These are phyloP conservation scores for Annulohypoxylon moriforme DNA, from an alignment of 495 filamentous ascomycete genomes.

Conservation along the genomic window DNA sequence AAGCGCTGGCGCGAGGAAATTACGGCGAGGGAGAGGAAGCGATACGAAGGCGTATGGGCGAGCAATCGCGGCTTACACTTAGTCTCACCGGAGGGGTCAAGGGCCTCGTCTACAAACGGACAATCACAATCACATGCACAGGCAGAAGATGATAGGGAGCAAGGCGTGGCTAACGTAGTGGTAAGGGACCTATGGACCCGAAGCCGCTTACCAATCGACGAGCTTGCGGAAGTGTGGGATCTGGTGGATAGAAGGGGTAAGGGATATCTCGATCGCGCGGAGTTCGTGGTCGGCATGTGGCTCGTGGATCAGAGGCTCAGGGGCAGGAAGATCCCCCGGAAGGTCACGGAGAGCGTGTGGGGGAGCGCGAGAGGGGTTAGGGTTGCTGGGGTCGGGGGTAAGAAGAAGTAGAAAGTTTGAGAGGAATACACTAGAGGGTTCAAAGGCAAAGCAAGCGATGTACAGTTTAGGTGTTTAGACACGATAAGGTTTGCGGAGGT, in stretches of 20 bases:
- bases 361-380: constrained; percentile 75
- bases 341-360: constrained; percentile 88
- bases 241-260: constrained; percentile 75
- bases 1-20: constrained; percentile 85
- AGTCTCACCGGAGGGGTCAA: constrained; percentile 2
- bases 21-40: constrained; percentile 79
- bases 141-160: constrained; percentile 37
- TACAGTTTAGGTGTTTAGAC: constrained; percentile 1
- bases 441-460: neutral
- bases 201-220: constrained; percentile 72
- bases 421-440: neutral
- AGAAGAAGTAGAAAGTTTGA: constrained; percentile 24
- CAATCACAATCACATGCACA: neutral
- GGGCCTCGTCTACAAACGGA: neutral
- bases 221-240: constrained; percentile 85
- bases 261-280: constrained; percentile 74
- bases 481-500: neutral
- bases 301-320: constrained; percentile 89
- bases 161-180: constrained; percentile 79
- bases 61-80: constrained; percentile 83
- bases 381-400: constrained; percentile 28
- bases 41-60: constrained; percentile 98
- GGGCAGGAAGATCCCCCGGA: constrained; percentile 85
- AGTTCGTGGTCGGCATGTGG: constrained; percentile 98
- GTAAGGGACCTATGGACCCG: constrained; percentile 88